Conservation (phyloP, 257 asterid genomes). For the Przewalskia tangutica region DNA sequence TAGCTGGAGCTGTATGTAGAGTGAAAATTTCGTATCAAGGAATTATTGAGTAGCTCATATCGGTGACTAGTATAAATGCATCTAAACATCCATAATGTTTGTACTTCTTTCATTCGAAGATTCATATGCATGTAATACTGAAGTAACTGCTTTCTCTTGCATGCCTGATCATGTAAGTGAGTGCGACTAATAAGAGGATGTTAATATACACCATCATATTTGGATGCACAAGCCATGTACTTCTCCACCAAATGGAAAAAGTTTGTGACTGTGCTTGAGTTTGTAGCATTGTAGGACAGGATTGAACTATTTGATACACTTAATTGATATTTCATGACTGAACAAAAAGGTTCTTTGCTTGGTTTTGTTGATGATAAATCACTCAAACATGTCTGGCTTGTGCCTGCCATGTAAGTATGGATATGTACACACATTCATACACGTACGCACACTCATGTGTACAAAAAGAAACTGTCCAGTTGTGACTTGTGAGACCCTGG, state of each 20-base stretch:
- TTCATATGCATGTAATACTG: neutral
- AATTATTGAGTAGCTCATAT: neutral
- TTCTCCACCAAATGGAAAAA: neutral
- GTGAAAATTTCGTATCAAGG: neutral
- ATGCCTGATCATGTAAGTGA: neutral
- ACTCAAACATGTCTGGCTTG: neutral
- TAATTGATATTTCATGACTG: neutral
- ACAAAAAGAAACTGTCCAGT: neutral
- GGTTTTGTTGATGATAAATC: conserved; percentile 1
- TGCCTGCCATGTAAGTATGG: neutral
- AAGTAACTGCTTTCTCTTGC: neutral
- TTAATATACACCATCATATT: neutral
- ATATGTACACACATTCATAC: neutral
- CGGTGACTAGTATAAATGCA: neutral
- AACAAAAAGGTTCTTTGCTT: neutral
- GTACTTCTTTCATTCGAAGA: neutral
- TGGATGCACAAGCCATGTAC: no score
- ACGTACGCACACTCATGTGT: neutral
- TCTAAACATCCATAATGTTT: neutral
- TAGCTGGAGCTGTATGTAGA: neutral
- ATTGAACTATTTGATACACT: neutral
- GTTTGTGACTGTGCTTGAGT: neutral
- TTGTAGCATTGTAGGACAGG: neutral
- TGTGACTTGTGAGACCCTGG: neutral
- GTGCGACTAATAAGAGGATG: neutral